These are phyloP conservation scores for Hypericum perforatum DNA, from an alignment of 345 rosid species.

Conservation along the genomic window DNA sequence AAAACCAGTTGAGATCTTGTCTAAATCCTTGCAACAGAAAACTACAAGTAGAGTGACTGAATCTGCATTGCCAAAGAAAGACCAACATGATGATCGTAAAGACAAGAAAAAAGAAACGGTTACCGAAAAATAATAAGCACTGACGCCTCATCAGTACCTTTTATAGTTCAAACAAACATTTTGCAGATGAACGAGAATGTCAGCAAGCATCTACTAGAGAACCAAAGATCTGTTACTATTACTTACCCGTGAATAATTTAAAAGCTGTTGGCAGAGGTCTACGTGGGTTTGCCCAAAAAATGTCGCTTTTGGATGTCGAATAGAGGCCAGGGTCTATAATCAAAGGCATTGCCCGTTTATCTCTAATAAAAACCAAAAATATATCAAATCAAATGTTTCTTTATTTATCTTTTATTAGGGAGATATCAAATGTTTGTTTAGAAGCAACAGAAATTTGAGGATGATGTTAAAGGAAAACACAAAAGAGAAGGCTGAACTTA, in stretches of 20 bases:
- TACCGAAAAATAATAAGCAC: too few species aligned
- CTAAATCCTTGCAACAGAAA: neutral
- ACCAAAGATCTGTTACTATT: neutral
- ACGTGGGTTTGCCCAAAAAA: slow-evolving; percentile 66
- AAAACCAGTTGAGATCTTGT: neutral
- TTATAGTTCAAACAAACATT: neutral
- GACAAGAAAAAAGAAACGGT: too few species aligned
- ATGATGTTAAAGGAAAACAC: neutral
- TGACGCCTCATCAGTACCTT: neutral
- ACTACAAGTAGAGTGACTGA: too few species aligned
- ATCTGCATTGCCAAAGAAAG: too few species aligned
- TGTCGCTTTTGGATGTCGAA: slow-evolving; percentile 51
- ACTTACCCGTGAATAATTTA: slow-evolving; percentile 83
- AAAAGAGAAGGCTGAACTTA: slow-evolving; percentile 29
- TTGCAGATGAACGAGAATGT: neutral
- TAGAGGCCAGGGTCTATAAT: slow-evolving; percentile 96
- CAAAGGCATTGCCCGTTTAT: slow-evolving; percentile 91
- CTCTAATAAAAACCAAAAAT: slow-evolving; percentile 36
- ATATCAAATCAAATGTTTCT: neutral
- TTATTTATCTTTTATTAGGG: neutral
- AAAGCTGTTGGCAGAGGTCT: slow-evolving; percentile 83
- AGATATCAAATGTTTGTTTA: too few species aligned
- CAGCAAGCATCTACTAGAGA: neutral
- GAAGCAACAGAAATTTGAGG: too few species aligned
- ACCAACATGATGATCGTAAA: too few species aligned